Conservation (phyloP, 805 yeast species). For the Grigorovia transvaalensis region DNA sequence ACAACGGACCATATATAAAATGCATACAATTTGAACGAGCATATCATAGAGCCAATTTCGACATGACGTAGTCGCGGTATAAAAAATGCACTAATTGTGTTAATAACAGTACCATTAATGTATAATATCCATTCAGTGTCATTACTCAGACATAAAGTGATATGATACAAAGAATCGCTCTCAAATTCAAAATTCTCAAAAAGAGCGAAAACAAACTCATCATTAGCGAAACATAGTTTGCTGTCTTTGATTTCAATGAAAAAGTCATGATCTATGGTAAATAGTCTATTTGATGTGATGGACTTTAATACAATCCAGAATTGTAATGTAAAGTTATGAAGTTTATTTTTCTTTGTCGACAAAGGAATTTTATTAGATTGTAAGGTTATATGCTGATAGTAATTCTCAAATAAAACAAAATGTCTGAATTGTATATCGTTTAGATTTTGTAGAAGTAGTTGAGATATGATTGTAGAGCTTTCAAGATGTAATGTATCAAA, state of each 20-base stretch:
- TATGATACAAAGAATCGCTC: conserved; percentile 10
- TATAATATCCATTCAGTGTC: conserved; percentile 9
- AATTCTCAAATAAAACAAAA: conserved; percentile 23
- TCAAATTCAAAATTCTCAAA: conserved; percentile 23
- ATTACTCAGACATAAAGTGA: conserved; percentile 10
- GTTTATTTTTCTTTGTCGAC: conserved; percentile 3
- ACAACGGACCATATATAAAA: conserved; percentile 9
- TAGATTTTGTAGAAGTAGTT: conserved; percentile 9
- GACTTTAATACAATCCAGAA: conserved; percentile 24
- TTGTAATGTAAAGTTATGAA: conserved; percentile 7
- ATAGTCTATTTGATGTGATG: conserved; percentile 20
- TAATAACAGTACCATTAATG: conserved; percentile 17
- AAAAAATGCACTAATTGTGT: conserved; percentile 13
- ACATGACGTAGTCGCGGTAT: conserved; percentile 9
- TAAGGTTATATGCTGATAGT: conserved; percentile 10
- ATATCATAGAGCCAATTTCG: conserved; percentile 27
- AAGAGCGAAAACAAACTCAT: conserved; percentile 20
- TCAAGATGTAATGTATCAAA: conserved; percentile 7
- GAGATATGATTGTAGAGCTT: conserved; percentile 7
- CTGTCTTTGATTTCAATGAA: conserved; percentile 24
- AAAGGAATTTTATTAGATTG: not conserved
- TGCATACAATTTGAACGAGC: conserved; percentile 22
- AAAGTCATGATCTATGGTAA: conserved; percentile 18
- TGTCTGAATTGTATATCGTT: conserved; percentile 16
- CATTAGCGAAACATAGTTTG: conserved; percentile 21